A percentile compares a stretch with the other conserved stretches of the same genome.
Evolutionary conservation across 2,329 filamentous ascomycete species (phyloP).

Genomic region (Colletotrichum lentis): DNA sequence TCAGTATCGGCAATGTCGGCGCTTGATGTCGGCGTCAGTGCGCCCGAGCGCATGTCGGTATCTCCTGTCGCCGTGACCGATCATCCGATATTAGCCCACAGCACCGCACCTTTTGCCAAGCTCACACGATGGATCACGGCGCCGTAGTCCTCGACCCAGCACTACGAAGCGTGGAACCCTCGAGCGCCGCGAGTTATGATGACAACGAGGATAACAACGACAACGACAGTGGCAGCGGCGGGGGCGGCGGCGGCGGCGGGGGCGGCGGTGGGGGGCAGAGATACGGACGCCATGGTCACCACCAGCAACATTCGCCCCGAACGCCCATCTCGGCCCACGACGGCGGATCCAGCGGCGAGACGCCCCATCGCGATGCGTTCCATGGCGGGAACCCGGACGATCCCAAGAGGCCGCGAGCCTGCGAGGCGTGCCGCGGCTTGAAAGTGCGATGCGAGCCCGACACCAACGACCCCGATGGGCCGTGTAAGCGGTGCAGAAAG

Average conservation of each 20-base stretch:
- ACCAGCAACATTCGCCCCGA: constrained; percentile 19
- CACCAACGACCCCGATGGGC: constrained; percentile 64
- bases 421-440: constrained; percentile 77
- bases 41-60: constrained; percentile 31
- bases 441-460: constrained; percentile 89
- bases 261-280: constrained; percentile 16
- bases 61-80: constrained; percentile 33
- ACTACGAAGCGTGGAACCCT: constrained; percentile 22
- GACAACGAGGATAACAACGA: neutral
- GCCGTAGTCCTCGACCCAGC: constrained; percentile 35
- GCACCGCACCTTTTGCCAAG: constrained; percentile 14
- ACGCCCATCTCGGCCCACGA: constrained; percentile 30
- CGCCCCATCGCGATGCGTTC: constrained; percentile 22
- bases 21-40: constrained; percentile 4
- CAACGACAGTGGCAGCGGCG: neutral
- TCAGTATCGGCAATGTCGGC: constrained; percentile 34
- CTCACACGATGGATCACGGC: constrained; percentile 30
- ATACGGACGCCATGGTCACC: constrained; percentile 8
- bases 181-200: constrained; percentile 1
- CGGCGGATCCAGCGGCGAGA: constrained; percentile 20
- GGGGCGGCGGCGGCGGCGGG: neutral
- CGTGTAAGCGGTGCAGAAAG: constrained; percentile 81
- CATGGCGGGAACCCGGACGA: constrained; percentile 50
- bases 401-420: constrained; percentile 74
- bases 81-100: constrained; percentile 29